Conservation (phyloP, 1,284 basidiomycete genomes). For the Malassezia pachydermatis region DNA sequence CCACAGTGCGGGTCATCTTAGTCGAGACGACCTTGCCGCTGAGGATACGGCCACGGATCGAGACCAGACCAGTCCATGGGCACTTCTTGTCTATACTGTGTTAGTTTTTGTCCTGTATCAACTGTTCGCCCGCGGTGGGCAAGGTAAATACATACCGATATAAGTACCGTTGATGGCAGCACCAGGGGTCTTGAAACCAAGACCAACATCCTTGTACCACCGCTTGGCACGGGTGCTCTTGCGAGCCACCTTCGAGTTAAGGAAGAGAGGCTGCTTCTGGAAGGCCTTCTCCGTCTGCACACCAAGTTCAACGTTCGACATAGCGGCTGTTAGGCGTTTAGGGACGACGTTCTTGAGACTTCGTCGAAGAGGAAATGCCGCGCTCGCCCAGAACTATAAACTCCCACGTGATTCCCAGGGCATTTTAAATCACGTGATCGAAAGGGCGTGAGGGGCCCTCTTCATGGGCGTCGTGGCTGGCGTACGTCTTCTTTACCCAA, state of each 20-base stretch:
- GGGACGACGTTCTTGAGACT: conserved; percentile 16
- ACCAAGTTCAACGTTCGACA: conserved; percentile 47
- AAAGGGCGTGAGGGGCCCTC: neutral
- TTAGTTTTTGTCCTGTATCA: conserved; percentile 16
- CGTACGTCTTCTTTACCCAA: conserved; percentile 9
- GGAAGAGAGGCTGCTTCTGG: conserved; percentile 95
- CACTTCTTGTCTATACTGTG: conserved; percentile 84
- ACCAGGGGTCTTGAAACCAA: conserved; percentile 62
- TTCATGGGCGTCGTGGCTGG: neutral
- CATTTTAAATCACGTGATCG: neutral
- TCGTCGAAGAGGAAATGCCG: conserved; percentile 20
- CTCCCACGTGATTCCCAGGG: conserved; percentile 3
- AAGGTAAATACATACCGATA: conserved; percentile 55
- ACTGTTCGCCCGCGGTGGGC: neutral
- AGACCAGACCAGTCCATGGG: conserved; percentile 68
- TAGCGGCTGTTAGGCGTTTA: conserved; percentile 27
- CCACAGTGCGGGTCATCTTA: conserved; percentile 98
- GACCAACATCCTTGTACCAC: conserved; percentile 72
- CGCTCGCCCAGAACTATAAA: conserved; percentile 11
- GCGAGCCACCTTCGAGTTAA: conserved; percentile 90
- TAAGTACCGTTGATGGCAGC: conserved; percentile 96
- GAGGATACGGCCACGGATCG: conserved; percentile 97
- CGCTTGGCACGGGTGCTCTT: conserved; percentile 84
- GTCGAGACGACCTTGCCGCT: conserved; percentile 95
- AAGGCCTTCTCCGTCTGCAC: conserved; percentile 51